phyloP scores from a whole-genome alignment of 2,329 filamentous ascomycete species.

The Penicillium brevicompactum region DNA sequence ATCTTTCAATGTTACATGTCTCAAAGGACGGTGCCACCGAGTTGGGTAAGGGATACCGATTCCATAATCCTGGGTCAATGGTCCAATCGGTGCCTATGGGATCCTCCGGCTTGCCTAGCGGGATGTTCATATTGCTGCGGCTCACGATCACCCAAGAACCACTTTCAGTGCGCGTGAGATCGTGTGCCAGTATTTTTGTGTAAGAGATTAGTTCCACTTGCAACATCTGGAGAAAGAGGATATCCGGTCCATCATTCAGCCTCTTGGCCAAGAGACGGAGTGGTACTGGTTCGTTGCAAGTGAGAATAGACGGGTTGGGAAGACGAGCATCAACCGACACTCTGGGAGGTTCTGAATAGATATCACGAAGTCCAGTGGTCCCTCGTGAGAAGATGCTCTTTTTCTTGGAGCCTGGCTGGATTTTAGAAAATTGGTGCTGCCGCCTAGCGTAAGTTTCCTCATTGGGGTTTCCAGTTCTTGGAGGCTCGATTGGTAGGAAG shows the following conservation, averaged over 20 bases:
- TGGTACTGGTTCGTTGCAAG: conserved; percentile 83
- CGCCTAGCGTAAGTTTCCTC: conserved; percentile 85
- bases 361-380: conserved; percentile 31
- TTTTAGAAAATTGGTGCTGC: conserved; percentile 59
- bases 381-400: conserved; percentile 61
- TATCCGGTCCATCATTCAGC: conserved; percentile 67
- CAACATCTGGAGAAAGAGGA: conserved; percentile 74
- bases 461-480: conserved; percentile 65
- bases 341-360: conserved; percentile 48
- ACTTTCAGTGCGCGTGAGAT: conserved; percentile 68
- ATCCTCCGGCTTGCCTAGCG: conserved; percentile 62
- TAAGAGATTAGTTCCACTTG: conserved; percentile 80
- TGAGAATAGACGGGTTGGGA: conserved; percentile 84
- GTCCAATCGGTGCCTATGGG: conserved; percentile 67
- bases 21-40: conserved; percentile 84
- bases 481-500: conserved; percentile 90
- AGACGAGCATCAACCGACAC: conserved; percentile 81
- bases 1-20: conserved; percentile 82
- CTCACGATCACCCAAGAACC: conserved; percentile 76
- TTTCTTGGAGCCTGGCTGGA: conserved; percentile 49
- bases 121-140: conserved; percentile 70
- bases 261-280: conserved; percentile 79
- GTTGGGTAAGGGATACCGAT: conserved; percentile 71
- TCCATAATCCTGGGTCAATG: conserved; percentile 75
- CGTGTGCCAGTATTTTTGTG: conserved; percentile 78